These are phyloP conservation scores for Ampelocalamus luodianensis DNA, from an alignment of 176 grass and related monocot species.

Conservation along the genomic window DNA sequence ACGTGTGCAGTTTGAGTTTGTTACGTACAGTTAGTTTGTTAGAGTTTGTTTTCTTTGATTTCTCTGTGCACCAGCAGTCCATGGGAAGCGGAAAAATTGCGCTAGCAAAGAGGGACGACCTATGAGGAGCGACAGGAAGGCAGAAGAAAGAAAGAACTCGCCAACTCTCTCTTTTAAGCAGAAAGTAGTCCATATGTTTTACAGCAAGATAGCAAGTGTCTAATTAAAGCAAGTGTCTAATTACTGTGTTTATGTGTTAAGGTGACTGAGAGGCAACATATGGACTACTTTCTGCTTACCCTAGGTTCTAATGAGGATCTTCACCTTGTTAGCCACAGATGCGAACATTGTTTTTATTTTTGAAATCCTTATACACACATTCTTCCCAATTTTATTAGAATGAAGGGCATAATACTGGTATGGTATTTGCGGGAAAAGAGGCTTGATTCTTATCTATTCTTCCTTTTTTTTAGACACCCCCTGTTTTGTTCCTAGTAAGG, in stretches of 20 bases:
- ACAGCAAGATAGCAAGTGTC: neutral
- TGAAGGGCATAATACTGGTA: neutral
- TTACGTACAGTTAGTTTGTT: no score
- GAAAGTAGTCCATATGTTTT: neutral
- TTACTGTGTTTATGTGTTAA: neutral
- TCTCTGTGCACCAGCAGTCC: no score
- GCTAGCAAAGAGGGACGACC: no score
- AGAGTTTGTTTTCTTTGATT: no score
- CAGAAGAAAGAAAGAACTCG: no score
- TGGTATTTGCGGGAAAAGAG: neutral
- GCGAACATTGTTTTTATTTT: neutral
- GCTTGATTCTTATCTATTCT: neutral
- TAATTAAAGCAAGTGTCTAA: neutral
- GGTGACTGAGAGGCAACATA: slow-evolving; percentile 1
- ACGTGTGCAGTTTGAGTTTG: no score
- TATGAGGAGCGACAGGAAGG: no score
- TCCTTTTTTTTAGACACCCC: neutral
- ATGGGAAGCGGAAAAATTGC: no score
- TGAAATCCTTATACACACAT: neutral
- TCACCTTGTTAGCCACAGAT: slow-evolving; percentile 8
- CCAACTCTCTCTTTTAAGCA: neutral
- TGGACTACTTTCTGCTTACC: neutral
- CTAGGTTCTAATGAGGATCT: neutral
- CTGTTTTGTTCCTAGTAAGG: neutral
- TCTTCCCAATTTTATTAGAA: neutral